A percentile compares a stretch with the other conserved stretches of the same genome.
phyloP scores from a whole-genome alignment of 2,329 filamentous ascomycete species.

The Neonectria sp. region DNA sequence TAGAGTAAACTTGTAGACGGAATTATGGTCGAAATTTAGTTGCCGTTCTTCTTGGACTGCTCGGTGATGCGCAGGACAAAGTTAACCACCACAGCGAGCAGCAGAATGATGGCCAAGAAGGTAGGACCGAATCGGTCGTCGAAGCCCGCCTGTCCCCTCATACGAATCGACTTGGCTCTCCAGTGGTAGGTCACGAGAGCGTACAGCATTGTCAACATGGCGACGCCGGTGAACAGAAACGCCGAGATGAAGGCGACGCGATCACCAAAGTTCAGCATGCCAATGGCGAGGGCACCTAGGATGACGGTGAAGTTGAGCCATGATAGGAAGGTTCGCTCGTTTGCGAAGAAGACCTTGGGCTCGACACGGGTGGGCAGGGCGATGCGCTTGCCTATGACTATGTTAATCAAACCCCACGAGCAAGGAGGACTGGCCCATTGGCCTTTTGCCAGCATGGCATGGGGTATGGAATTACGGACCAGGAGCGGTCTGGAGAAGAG shows the following conservation, averaged over 20 bases:
- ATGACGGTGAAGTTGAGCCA: conserved; percentile 99
- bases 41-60: conserved; percentile 56
- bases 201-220: conserved; percentile 96
- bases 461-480: conserved; percentile 70
- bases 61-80: conserved; percentile 83
- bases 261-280: conserved; percentile 98
- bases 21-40: conserved; percentile 5
- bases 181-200: conserved; percentile 97
- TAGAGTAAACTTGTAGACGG: background rate
- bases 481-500: conserved; percentile 93
- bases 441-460: background rate
- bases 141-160: conserved; percentile 94
- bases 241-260: conserved; percentile 93
- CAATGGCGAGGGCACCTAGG: conserved; percentile 94
- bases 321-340: conserved; percentile 98
- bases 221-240: conserved; percentile 93
- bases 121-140: conserved; percentile 97
- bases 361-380: conserved; percentile 98
- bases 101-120: conserved; percentile 86
- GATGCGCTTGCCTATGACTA: conserved; percentile 90
- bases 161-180: conserved; percentile 92
- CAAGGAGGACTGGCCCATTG: conserved; percentile 4
- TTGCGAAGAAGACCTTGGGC: conserved; percentile 99
- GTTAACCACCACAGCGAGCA: conserved; percentile 95
- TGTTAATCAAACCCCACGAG: conserved; percentile 32